phyloP scores from a whole-genome alignment of 139 green algal species.

The Nannochloris sp. region DNA sequence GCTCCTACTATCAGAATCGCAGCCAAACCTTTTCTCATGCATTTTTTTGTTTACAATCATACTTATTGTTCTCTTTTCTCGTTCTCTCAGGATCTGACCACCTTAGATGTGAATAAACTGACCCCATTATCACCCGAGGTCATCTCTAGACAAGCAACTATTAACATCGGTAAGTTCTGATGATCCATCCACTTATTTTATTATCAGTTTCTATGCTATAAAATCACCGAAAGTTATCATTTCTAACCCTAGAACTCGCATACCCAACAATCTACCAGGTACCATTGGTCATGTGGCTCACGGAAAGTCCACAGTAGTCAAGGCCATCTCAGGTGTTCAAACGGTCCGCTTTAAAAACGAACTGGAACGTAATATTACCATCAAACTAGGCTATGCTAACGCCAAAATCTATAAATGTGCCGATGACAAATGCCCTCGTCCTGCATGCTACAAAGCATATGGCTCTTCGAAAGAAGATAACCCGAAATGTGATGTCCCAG shows the following conservation, averaged over 20 bases:
- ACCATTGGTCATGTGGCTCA: conserved; percentile 99
- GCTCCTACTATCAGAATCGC: neutral
- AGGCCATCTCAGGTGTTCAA: conserved; percentile 98
- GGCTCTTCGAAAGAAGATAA: conserved; percentile 83
- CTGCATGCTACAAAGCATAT: conserved; percentile 81
- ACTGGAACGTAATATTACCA: conserved; percentile 99
- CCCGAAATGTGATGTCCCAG: conserved; percentile 65
- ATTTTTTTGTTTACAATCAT: neutral
- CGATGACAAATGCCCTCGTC: conserved; percentile 70
- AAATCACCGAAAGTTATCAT: neutral
- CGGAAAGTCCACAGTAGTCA: conserved; percentile 99
- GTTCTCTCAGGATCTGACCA: conserved; percentile 72
- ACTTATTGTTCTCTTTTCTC: neutral
- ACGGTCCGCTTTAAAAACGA: conserved; percentile 99
- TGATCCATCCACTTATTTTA: neutral
- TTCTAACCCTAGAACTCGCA: neutral
- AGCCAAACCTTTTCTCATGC: neutral
- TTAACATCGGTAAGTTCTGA: conserved; percentile 91
- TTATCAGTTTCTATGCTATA: neutral
- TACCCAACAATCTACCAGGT: conserved; percentile 45
- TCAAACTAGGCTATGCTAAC: conserved; percentile 99
- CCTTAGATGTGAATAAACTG: conserved; percentile 76
- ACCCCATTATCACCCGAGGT: conserved; percentile 95
- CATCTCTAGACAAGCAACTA: conserved; percentile 97
- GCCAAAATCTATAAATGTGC: conserved; percentile 97